A percentile compares a stretch with the other conserved stretches of the same genome.
Evolutionary conservation across 2,329 filamentous ascomycete genomes (phyloP).

Genomic region (Trichoderma pleuroti): DNA sequence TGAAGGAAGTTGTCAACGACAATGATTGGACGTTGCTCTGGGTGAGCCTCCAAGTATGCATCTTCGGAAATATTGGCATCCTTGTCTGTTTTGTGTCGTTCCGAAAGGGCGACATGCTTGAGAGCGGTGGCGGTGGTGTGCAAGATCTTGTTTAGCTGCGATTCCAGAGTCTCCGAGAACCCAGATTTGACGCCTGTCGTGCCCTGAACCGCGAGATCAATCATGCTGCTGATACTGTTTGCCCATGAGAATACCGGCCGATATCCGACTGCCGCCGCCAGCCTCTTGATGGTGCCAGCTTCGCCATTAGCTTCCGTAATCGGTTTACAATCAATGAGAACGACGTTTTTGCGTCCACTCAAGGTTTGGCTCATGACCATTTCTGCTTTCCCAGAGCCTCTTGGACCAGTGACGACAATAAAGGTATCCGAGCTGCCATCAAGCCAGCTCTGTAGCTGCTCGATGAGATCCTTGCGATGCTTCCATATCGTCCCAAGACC

Average conservation of each 20-base stretch:
- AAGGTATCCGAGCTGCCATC: slow-evolving; percentile 88
- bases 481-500: slow-evolving; percentile 82
- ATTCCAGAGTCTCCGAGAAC: slow-evolving; percentile 88
- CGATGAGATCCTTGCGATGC: slow-evolving; percentile 76
- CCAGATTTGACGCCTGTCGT: slow-evolving; percentile 92
- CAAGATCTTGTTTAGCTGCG: slow-evolving; percentile 84
- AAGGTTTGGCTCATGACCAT: slow-evolving; percentile 82
- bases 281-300: slow-evolving; percentile 74
- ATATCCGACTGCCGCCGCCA: slow-evolving; percentile 83
- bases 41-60: slow-evolving; percentile 85
- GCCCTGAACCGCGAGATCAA: slow-evolving; percentile 89
- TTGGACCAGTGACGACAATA: slow-evolving; percentile 87
- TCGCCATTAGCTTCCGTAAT: slow-evolving; percentile 90
- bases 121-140: slow-evolving; percentile 78
- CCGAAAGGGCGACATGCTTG: slow-evolving; percentile 69
- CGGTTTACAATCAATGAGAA: slow-evolving; percentile 88
- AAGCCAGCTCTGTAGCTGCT: slow-evolving; percentile 79
- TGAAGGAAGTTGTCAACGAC: slow-evolving; percentile 91
- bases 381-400: slow-evolving; percentile 87
- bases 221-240: slow-evolving; percentile 87
- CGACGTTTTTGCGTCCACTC: slow-evolving; percentile 68
- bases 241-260: slow-evolving; percentile 93
- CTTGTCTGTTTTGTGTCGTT: slow-evolving; percentile 67
- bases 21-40: slow-evolving; percentile 76
- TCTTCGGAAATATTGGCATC: slow-evolving; percentile 73